These are phyloP conservation scores for Chenopodium suecicum DNA, from an alignment of 148 eudicot species.

Conservation along the genomic window DNA sequence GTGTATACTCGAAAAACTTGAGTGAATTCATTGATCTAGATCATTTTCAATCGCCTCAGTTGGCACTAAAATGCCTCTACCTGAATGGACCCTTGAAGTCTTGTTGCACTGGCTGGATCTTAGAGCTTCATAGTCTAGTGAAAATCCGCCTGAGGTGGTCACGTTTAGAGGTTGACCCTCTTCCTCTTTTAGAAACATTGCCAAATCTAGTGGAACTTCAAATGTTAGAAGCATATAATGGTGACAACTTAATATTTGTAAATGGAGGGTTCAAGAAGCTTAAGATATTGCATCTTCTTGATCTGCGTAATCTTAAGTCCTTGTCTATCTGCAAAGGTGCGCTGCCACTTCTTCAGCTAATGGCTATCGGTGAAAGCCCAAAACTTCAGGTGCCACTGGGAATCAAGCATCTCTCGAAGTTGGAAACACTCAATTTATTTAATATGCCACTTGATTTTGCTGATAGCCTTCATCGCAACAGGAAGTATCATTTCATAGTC, in stretches of 20 bases:
- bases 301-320: neutral
- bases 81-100: conserved; percentile 7
- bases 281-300: conserved; percentile 12
- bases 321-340: conserved; percentile 19
- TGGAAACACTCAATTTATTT: conserved; percentile 17
- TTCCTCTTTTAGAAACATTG: neutral
- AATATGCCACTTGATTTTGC: conserved; percentile 12
- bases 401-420: conserved; percentile 7
- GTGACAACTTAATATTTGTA: neutral
- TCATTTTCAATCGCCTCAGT: neutral
- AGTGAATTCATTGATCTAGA: neutral
- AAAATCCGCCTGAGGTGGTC: conserved; percentile 28
- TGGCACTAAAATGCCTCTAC: conserved; percentile 13
- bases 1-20: neutral
- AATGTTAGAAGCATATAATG: conserved; percentile 16
- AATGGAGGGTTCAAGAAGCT: conserved; percentile 13
- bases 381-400: conserved; percentile 7
- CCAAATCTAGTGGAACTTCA: conserved; percentile 23
- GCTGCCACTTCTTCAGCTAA: conserved; percentile 18
- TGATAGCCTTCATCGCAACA: neutral
- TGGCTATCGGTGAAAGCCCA: conserved; percentile 24
- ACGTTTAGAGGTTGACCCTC: neutral
- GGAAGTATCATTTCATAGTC: neutral
- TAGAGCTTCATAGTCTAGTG: neutral
- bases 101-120: neutral